Evolutionary conservation across 148 eudicot species (phyloP).

Genomic region (Nepenthes gracilis): DNA sequence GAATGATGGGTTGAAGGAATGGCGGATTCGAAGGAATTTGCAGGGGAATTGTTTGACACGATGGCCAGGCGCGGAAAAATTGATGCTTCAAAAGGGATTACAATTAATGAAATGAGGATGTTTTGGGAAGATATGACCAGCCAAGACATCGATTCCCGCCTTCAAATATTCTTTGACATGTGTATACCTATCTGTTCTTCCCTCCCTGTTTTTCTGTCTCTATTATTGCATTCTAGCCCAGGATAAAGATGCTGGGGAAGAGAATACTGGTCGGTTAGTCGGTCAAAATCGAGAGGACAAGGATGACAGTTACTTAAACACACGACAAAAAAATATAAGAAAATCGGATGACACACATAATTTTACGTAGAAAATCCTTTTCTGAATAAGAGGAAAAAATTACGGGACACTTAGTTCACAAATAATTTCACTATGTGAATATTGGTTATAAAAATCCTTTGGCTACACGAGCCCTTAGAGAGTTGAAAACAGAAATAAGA

Average conservation of each 20-base stretch:
- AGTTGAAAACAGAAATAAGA: no score
- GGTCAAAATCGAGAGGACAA: no score
- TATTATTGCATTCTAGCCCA: background rate
- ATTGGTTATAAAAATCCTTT: no score
- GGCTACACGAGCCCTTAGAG: no score
- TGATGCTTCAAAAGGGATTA: slow-evolving; percentile 54
- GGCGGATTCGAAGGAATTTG: slow-evolving; percentile 71
- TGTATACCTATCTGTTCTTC: slow-evolving; percentile 7
- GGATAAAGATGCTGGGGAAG: background rate
- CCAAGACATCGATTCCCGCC: slow-evolving; percentile 62
- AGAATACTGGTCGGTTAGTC: no score
- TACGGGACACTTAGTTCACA: no score
- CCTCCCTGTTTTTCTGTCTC: background rate
- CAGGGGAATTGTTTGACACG: slow-evolving; percentile 65
- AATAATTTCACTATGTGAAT: no score
- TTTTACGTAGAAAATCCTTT: no score
- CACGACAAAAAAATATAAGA: no score
- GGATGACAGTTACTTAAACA: no score
- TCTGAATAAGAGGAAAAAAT: no score
- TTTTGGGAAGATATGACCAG: slow-evolving; percentile 94
- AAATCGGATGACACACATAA: no score
- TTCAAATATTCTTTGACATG: slow-evolving; percentile 94
- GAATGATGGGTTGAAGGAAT: slow-evolving; percentile 35
- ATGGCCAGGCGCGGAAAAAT: slow-evolving; percentile 58
- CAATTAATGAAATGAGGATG: slow-evolving; percentile 40